phyloP scores from a whole-genome alignment of 2,329 filamentous ascomycete genomes.

The Chrysoporthe austroafricana region DNA sequence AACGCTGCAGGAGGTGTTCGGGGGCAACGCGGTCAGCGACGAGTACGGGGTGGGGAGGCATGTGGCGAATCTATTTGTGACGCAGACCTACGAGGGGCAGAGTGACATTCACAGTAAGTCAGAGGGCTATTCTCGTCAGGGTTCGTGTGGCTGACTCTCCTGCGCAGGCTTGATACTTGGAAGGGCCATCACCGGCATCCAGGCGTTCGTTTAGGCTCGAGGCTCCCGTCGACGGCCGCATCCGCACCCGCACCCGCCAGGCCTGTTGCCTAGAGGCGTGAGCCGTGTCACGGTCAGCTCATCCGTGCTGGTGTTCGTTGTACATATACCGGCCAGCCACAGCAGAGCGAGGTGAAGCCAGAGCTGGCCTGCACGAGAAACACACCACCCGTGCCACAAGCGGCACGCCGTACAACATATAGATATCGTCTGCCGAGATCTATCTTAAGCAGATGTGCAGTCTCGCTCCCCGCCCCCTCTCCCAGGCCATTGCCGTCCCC shows the following conservation, averaged over 20 bases:
- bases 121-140: slow-evolving; percentile 17
- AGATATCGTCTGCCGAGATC: neutral
- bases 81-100: slow-evolving; percentile 97
- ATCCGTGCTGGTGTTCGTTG: neutral
- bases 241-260: neutral
- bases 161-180: slow-evolving; percentile 66
- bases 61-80: slow-evolving; percentile 94
- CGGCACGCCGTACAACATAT: slow-evolving; percentile 4
- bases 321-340: neutral
- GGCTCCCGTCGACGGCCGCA: neutral
- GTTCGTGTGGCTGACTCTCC: slow-evolving; percentile 34
- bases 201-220: slow-evolving; percentile 70
- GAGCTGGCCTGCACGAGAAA: neutral
- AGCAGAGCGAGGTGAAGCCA: neutral
- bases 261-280: neutral
- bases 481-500: neutral
- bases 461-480: neutral
- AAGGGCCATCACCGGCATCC: slow-evolving; percentile 71
- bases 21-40: slow-evolving; percentile 96
- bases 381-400: neutral
- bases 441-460: neutral
- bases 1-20: slow-evolving; percentile 90
- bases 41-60: slow-evolving; percentile 95
- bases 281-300: neutral
- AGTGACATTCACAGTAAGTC: slow-evolving; percentile 93